Evolutionary conservation across 1,284 basidiomycete genomes (phyloP).

Genomic region (Trichosporon coremiiforme): DNA sequence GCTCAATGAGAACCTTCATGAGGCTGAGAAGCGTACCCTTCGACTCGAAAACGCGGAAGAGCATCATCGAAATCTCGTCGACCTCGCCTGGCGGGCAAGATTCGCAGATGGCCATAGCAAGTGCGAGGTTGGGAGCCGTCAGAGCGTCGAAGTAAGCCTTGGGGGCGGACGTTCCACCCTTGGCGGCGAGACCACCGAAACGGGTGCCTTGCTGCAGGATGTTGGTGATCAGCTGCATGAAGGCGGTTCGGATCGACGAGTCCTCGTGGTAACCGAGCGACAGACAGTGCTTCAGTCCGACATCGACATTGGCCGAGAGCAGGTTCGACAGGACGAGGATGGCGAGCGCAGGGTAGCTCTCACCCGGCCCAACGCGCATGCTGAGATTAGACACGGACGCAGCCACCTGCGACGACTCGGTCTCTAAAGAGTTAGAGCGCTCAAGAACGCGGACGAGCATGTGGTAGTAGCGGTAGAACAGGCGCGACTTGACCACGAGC

Average conservation of each 20-base stretch:
- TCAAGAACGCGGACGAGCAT: constrained; percentile 67
- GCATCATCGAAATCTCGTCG: constrained; percentile 75
- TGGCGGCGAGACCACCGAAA: constrained; percentile 43
- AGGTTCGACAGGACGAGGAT: constrained; percentile 77
- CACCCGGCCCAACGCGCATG: constrained; percentile 23
- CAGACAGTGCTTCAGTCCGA: constrained; percentile 84
- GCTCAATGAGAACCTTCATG: constrained; percentile 79
- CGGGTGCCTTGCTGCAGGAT: constrained; percentile 75
- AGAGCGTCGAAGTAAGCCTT: constrained; percentile 43
- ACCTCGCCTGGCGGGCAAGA: constrained; percentile 74
- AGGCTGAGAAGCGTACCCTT: constrained; percentile 68
- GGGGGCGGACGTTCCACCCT: constrained; percentile 33
- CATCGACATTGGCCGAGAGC: constrained; percentile 81
- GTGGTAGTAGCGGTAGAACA: constrained; percentile 75
- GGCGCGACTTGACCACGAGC: constrained; percentile 68
- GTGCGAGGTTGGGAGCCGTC: constrained; percentile 47
- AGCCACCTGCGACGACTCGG: constrained; percentile 33
- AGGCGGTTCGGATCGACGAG: constrained; percentile 72
- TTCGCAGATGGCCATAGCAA: constrained; percentile 83
- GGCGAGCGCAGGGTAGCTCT: constrained; percentile 37
- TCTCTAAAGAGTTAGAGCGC: constrained; percentile 52
- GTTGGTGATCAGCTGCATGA: constrained; percentile 83
- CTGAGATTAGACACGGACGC: constrained; percentile 31
- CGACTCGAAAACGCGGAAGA: constrained; percentile 82
- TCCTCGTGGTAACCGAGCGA: constrained; percentile 77